Percentiles rank a stretch among this genome's conserved stretches.
These are phyloP conservation scores for Chaetomiaceae sp. DNA, from an alignment of 2,329 filamentous ascomycete genomes.

Conservation along the genomic window DNA sequence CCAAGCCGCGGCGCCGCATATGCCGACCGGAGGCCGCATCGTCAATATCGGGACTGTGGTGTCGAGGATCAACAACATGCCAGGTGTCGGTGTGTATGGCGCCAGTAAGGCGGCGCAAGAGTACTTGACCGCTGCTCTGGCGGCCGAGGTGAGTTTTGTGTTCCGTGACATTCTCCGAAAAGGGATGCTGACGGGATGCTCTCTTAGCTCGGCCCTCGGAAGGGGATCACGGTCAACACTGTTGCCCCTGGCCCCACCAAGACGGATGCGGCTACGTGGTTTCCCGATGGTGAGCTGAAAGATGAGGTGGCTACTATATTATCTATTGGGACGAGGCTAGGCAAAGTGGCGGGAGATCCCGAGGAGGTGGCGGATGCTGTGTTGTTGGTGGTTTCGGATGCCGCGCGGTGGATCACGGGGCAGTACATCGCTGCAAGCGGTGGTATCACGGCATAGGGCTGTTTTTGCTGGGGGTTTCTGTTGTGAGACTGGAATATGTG, in stretches of 20 bases:
- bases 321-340: constrained; percentile 31
- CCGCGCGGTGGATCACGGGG: constrained; percentile 42
- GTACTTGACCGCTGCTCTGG: constrained; percentile 32
- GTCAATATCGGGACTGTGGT: constrained; percentile 33
- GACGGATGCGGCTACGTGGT: constrained; percentile 32
- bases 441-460: constrained; percentile 27
- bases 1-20: constrained; percentile 34
- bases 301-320: constrained; percentile 24
- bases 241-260: constrained; percentile 37
- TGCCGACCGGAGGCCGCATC: constrained; percentile 35
- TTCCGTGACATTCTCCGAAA: background rate
- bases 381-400: constrained; percentile 36
- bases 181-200: background rate
- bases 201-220: constrained; percentile 30
- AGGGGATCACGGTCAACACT: constrained; percentile 42
- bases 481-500: background rate
- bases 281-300: constrained; percentile 10
- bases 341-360: constrained; percentile 32
- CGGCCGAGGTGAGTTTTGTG: constrained; percentile 27
- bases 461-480: background rate
- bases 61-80: constrained; percentile 23
- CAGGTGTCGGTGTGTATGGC: constrained; percentile 25
- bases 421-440: constrained; percentile 39
- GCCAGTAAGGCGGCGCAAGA: constrained; percentile 37
- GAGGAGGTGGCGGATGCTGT: constrained; percentile 42